Conservation (phyloP, 495 filamentous ascomycete species). For the Trichodelitschia bisporula region DNA sequence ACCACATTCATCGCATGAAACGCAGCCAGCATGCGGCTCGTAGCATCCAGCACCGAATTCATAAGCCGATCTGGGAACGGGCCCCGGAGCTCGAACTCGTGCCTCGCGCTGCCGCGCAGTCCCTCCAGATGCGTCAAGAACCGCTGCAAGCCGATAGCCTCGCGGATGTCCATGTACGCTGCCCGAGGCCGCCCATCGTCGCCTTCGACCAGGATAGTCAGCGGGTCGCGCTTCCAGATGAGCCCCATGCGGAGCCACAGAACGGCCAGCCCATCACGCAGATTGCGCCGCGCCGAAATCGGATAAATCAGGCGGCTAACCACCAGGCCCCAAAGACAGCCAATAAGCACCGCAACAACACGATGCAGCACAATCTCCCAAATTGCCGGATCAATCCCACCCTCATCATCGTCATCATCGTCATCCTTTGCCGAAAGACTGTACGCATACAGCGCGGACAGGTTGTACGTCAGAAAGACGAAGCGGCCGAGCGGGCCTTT, state of each 20-base stretch:
- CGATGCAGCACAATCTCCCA: slow-evolving; percentile 76
- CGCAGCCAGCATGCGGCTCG: slow-evolving; percentile 62
- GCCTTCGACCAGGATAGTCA: slow-evolving; percentile 40
- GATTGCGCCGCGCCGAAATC: slow-evolving; percentile 61
- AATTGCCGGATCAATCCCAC: slow-evolving; percentile 63
- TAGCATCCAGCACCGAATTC: slow-evolving; percentile 47
- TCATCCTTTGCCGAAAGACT: slow-evolving; percentile 55
- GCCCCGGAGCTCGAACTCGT: slow-evolving; percentile 63
- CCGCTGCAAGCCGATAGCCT: slow-evolving; percentile 45
- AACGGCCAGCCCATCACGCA: slow-evolving; percentile 64
- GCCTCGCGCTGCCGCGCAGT: slow-evolving; percentile 43
- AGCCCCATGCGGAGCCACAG: slow-evolving; percentile 87
- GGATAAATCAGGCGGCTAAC: slow-evolving; percentile 83
- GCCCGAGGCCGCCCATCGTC: slow-evolving; percentile 2
- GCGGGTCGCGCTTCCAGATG: slow-evolving; percentile 88
- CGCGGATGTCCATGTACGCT: slow-evolving; percentile 57
- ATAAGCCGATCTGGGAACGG: slow-evolving; percentile 54
- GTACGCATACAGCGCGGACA: slow-evolving; percentile 89
- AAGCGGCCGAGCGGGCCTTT: slow-evolving; percentile 85
- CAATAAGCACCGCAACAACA: slow-evolving; percentile 63
- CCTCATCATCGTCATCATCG: slow-evolving; percentile 54
- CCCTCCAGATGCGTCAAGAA: slow-evolving; percentile 41
- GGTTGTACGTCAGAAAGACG: slow-evolving; percentile 66
- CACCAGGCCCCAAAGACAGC: slow-evolving; percentile 79
- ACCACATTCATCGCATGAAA: slow-evolving; percentile 92